Conservation (phyloP, 2,329 filamentous ascomycete species). For the Scedosporium boydii region DNA sequence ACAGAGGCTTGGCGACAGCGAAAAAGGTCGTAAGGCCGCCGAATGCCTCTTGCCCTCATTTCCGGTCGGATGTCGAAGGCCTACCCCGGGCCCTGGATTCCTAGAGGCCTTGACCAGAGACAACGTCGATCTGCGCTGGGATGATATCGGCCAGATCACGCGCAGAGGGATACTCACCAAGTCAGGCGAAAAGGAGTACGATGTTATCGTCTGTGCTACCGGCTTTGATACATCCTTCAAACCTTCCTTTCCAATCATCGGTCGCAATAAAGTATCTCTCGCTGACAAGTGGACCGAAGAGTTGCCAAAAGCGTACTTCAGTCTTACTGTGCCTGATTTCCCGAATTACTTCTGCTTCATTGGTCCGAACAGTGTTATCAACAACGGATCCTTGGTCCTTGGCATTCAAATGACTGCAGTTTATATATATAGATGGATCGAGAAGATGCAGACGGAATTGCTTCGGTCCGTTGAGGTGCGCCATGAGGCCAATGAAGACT, state of each 20-base stretch:
- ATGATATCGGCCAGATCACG: conserved; percentile 49
- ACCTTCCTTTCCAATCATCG: conserved; percentile 51
- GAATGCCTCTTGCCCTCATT: conserved; percentile 51
- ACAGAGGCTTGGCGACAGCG: conserved; percentile 3
- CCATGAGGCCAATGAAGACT: conserved; percentile 52
- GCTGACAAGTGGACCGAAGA: conserved; percentile 45
- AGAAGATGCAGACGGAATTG: conserved; percentile 56
- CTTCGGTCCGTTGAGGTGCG: conserved; percentile 52
- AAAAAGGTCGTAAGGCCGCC: conserved; percentile 15
- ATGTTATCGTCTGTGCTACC: conserved; percentile 59
- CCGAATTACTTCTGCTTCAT: conserved; percentile 58
- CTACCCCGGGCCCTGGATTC: conserved; percentile 59
- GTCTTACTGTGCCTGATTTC: conserved; percentile 52
- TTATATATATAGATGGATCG: conserved; percentile 58
- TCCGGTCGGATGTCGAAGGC: conserved; percentile 52
- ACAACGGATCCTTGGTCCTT: conserved; percentile 58
- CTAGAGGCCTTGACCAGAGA: conserved; percentile 52
- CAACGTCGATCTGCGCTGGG: conserved; percentile 51
- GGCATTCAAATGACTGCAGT: conserved; percentile 56
- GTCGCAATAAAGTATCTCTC: conserved; percentile 40
- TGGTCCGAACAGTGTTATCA: conserved; percentile 49
- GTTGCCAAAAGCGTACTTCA: conserved; percentile 58
- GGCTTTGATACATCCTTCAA: conserved; percentile 52
- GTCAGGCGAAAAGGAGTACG: conserved; percentile 48
- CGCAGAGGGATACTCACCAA: conserved; percentile 47